Evolutionary conservation across 306 rosid species (phyloP).

Genomic region (Quercus engelmannii): DNA sequence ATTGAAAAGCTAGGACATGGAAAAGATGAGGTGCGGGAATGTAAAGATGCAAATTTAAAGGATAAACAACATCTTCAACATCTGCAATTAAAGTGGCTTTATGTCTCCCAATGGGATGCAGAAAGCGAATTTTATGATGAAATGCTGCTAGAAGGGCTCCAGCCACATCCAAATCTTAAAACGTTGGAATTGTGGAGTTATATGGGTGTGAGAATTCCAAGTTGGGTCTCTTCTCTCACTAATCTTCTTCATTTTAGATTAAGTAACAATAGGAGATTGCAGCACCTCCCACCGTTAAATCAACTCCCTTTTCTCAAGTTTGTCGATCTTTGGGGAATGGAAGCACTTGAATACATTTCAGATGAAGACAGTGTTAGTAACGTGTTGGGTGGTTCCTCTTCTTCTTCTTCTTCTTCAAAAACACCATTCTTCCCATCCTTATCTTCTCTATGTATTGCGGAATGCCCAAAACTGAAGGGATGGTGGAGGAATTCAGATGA

Average conservation of each 20-base stretch:
- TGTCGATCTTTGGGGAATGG: fast-evolving
- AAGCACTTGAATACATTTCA: background rate
- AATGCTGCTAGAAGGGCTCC: background rate
- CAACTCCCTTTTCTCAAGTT: too few species aligned
- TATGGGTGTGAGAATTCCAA: too few species aligned
- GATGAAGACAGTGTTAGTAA: background rate
- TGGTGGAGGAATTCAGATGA: too few species aligned
- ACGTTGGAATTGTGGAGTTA: fast-evolving
- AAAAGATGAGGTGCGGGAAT: background rate
- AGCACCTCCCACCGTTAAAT: too few species aligned
- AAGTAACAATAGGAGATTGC: fast-evolving
- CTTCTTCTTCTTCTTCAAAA: too few species aligned
- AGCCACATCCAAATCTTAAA: background rate
- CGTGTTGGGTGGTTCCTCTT: too few species aligned
- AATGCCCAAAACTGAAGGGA: too few species aligned
- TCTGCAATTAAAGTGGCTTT: slow-evolving; percentile 6
- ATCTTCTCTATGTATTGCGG: fast-evolving
- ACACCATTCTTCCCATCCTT: too few species aligned
- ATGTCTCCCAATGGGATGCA: too few species aligned
- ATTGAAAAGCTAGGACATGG: background rate
- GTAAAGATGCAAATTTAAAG: background rate
- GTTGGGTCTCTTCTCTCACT: too few species aligned
- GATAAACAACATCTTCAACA: background rate
- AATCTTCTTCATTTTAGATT: fast-evolving
- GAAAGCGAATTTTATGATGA: background rate